These are phyloP conservation scores for Toxicodendron radicans DNA, from an alignment of 345 rosid species.

Conservation along the genomic window DNA sequence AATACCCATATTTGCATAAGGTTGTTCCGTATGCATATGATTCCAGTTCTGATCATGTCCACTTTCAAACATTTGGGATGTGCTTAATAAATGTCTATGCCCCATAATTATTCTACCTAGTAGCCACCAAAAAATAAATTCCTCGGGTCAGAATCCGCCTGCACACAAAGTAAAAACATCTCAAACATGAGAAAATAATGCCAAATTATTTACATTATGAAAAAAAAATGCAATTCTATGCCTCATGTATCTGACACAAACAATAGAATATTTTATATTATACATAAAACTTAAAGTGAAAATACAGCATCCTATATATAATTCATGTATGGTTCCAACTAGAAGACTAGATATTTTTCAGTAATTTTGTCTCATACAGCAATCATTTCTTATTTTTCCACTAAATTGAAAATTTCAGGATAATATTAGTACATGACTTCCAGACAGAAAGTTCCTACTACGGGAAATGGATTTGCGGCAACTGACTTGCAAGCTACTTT, in stretches of 20 bases:
- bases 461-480: neutral
- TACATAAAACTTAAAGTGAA: conserved; percentile 7
- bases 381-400: neutral
- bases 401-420: neutral
- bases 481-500: neutral
- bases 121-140: conserved; percentile 12
- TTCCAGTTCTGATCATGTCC: conserved; percentile 73
- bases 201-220: conserved; percentile 8
- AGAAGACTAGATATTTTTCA: neutral
- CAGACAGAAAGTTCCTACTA: neutral
- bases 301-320: neutral
- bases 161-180: conserved; percentile 24
- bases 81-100: conserved; percentile 57
- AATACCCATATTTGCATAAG: conserved; percentile 52
- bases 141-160: conserved; percentile 38
- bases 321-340: neutral
- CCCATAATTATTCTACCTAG: conserved; percentile 46
- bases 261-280: conserved; percentile 10
- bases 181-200: conserved; percentile 15
- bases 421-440: neutral
- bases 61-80: conserved; percentile 53
- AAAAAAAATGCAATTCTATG: neutral
- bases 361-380: neutral
- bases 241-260: neutral
- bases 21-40: conserved; percentile 58